phyloP scores from a whole-genome alignment of 2,329 filamentous ascomycete genomes.

The Phialocephala subalpina region DNA sequence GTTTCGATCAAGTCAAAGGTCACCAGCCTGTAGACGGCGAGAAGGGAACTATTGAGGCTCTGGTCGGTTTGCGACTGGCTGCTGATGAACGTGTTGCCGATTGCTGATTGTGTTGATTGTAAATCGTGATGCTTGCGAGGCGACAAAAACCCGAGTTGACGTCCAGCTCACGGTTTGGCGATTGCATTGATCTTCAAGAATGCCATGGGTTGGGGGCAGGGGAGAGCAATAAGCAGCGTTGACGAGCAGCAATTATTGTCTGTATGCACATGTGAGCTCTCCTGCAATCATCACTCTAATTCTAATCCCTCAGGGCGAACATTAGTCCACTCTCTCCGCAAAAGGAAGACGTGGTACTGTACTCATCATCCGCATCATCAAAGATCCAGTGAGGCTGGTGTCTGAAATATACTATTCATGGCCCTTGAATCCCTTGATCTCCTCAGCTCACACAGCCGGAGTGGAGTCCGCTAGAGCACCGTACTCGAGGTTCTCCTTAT shows the following conservation, averaged over 20 bases:
- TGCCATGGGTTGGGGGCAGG: constrained; percentile 10
- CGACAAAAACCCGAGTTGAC: not conserved
- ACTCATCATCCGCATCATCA: not conserved
- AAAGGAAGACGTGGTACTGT: not conserved
- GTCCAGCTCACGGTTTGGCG: not conserved
- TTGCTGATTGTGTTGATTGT: constrained; percentile 8
- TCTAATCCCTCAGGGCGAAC: not conserved
- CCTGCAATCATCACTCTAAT: constrained; percentile 14
- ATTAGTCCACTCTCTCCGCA: not conserved
- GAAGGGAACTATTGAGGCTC: constrained; percentile 15
- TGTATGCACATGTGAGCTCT: not conserved
- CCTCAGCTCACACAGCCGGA: constrained; percentile 15
- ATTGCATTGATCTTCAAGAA: constrained; percentile 21
- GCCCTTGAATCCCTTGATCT: not conserved
- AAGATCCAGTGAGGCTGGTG: not conserved
- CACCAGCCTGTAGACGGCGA: constrained; percentile 11
- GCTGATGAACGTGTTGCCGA: not conserved
- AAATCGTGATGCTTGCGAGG: not conserved
- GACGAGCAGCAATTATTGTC: not conserved
- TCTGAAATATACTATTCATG: constrained; percentile 12
- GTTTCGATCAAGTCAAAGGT: not conserved
- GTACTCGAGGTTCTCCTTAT: constrained; percentile 7
- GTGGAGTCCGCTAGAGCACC: not conserved
- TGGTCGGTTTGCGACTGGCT: not conserved
- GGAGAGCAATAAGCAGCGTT: constrained; percentile 2